Conservation (phyloP, 805 yeast species). For the Monosporozyma servazzii region DNA sequence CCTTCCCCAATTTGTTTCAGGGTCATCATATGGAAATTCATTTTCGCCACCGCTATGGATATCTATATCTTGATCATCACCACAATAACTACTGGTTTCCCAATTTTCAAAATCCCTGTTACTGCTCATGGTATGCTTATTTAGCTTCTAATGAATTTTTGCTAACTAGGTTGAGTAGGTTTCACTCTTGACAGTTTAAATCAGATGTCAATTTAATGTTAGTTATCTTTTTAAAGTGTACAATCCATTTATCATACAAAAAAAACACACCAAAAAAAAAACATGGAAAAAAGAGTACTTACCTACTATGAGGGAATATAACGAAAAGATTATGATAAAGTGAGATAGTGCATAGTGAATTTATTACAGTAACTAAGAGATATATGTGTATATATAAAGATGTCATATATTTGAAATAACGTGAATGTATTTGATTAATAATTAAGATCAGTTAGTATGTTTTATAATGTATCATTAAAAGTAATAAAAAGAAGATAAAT, state of each 20-base stretch:
- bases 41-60: slow-evolving; percentile 14
- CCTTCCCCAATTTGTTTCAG: not conserved
- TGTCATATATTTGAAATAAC: not conserved
- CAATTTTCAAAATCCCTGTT: not conserved
- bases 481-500: not conserved
- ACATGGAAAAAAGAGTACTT: not conserved
- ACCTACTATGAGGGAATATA: not conserved
- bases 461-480: not conserved
- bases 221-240: not conserved
- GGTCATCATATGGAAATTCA: not conserved
- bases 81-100: not conserved
- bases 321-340: not conserved
- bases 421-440: not conserved
- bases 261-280: not conserved
- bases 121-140: not conserved
- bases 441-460: not conserved
- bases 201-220: not conserved
- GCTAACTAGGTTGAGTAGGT: not conserved
- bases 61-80: slow-evolving; percentile 2
- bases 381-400: not conserved
- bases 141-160: not conserved
- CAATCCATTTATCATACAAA: not conserved
- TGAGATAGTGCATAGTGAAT: not conserved
- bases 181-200: not conserved
- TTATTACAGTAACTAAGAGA: not conserved